These are phyloP conservation scores for Astragalus glycyphyllos DNA, from an alignment of 306 rosid species.

Conservation along the genomic window DNA sequence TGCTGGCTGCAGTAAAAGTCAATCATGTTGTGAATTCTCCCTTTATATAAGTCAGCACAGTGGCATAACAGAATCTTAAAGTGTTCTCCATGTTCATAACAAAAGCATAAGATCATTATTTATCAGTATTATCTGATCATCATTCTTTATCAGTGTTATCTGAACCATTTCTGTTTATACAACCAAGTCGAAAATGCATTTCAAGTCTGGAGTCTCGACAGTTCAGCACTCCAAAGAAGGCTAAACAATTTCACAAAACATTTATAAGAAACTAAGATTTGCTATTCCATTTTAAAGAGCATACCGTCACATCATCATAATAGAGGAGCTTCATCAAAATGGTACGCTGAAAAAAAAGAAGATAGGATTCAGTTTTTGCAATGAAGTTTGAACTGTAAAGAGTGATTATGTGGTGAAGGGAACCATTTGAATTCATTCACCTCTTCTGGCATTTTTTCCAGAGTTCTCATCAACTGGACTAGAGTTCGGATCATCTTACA, in stretches of 20 bases:
- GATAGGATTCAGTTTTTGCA: constrained; percentile 31
- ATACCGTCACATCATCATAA: constrained; percentile 87
- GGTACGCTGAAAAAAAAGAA: constrained; percentile 74
- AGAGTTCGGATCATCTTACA: constrained; percentile 97
- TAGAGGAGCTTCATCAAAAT: constrained; percentile 92
- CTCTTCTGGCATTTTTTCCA: constrained; percentile 97
- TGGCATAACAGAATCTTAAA: constrained; percentile 29
- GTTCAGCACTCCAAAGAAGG: constrained; percentile 1
- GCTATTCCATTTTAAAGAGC: constrained; percentile 37
- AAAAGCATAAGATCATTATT: neutral
- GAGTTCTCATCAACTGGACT: constrained; percentile 96
- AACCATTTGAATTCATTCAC: constrained; percentile 50
- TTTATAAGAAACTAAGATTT: constrained; percentile 15
- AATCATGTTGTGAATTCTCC: neutral
- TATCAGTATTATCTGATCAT: constrained; percentile 22
- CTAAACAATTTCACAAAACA: constrained; percentile 4
- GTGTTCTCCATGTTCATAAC: constrained; percentile 20
- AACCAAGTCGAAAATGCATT: constrained; percentile 14
- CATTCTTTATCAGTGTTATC: neutral
- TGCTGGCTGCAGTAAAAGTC: constrained; percentile 71
- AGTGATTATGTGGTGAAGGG: constrained; percentile 10
- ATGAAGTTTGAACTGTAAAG: constrained; percentile 7
- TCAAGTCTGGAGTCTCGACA: constrained; percentile 14
- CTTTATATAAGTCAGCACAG: constrained; percentile 1
- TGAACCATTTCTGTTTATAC: constrained; percentile 31